Evolutionary conservation across 441 rosid species (phyloP).

Genomic region (Euphorbia corollata): DNA sequence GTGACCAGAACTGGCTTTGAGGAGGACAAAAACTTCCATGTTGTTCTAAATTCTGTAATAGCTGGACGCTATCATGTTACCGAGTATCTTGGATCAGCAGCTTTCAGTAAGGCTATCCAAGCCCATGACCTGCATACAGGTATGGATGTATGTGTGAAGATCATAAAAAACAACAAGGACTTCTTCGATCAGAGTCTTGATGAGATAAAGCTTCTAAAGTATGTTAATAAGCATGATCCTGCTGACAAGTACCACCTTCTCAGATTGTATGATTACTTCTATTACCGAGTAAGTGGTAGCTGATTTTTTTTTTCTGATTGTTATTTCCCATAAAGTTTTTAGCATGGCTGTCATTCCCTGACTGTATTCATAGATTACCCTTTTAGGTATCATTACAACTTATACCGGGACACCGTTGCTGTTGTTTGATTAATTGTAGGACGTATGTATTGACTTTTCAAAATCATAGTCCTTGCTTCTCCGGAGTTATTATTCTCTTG

Average conservation of each 20-base stretch:
- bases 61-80: conserved; percentile 97
- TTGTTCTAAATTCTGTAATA: conserved; percentile 80
- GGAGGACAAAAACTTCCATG: conserved; percentile 97
- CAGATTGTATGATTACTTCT: conserved; percentile 86
- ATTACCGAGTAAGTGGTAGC: conserved; percentile 65
- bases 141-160: conserved; percentile 94
- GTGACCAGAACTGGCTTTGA: conserved; percentile 90
- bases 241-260: conserved; percentile 90
- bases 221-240: conserved; percentile 95
- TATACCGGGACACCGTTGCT: not conserved
- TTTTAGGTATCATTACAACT: not conserved
- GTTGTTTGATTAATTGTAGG: not conserved
- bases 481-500: not conserved
- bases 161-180: conserved; percentile 95
- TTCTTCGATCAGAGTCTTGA: conserved; percentile 99
- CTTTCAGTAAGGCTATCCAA: conserved; percentile 97
- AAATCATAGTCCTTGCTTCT: not conserved
- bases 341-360: not conserved
- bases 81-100: conserved; percentile 96
- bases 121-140: conserved; percentile 95
- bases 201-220: conserved; percentile 95
- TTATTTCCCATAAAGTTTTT: not conserved
- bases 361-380: not conserved
- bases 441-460: not conserved
- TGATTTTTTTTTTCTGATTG: conserved; percentile 4